Percentiles rank a stretch among this genome's conserved stretches.
Evolutionary conservation across 75 land plant genomes (phyloP).

Genomic region (Sequoiadendron giganteum): DNA sequence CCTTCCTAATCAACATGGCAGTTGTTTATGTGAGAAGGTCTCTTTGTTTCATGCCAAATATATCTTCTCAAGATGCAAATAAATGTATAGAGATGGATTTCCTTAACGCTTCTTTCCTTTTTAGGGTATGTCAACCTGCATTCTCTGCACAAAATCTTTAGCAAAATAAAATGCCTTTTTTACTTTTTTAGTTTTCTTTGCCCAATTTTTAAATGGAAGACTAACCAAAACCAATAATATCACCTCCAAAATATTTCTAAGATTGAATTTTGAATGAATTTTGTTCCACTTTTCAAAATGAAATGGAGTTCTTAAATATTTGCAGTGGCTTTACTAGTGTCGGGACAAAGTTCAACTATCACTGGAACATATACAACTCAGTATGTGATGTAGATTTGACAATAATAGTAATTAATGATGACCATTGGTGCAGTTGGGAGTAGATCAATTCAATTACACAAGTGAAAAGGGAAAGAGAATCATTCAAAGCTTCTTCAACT

Average conservation of each 20-base stretch:
- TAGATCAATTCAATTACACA: too few species aligned
- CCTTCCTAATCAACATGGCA: constrained; percentile 35
- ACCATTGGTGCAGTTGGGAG: too few species aligned
- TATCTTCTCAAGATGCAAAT: background rate
- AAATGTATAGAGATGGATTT: background rate
- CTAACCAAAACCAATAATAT: background rate
- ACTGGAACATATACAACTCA: constrained; percentile 38
- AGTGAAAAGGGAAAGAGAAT: too few species aligned
- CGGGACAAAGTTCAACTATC: constrained; percentile 40
- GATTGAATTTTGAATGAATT: background rate
- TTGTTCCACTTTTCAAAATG: constrained; percentile 6
- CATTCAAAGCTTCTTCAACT: too few species aligned
- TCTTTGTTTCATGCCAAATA: background rate
- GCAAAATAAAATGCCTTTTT: background rate
- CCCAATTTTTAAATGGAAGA: background rate
- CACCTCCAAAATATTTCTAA: background rate
- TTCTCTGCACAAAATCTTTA: background rate
- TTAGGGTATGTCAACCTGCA: background rate
- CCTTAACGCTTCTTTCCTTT: background rate
- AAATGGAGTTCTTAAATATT: constrained; percentile 18
- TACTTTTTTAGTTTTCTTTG: background rate
- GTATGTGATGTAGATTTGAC: constrained; percentile 35
- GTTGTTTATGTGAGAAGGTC: background rate
- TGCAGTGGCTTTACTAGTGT: constrained; percentile 30
- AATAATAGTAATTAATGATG: too few species aligned